Percentiles rank a stretch among this genome's conserved stretches.
Conservation (phyloP, 2,329 filamentous ascomycete genomes). For the Torrubiella hemipterigena region DNA sequence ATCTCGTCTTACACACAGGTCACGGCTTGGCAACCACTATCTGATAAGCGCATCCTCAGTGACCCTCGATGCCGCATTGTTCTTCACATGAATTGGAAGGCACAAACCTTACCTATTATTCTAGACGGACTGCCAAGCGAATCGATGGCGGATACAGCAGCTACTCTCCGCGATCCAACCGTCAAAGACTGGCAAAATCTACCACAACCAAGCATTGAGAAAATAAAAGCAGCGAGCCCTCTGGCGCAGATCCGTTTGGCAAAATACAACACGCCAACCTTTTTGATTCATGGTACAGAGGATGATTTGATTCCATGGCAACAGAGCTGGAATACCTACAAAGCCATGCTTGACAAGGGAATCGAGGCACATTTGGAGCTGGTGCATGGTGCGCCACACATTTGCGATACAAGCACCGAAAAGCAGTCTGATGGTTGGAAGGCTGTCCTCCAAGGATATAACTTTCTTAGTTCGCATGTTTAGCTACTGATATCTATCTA, state of each 20-base stretch:
- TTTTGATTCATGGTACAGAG: slow-evolving; percentile 5
- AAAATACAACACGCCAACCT: slow-evolving; percentile 5
- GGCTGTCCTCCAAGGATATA: too few relatives aligned
- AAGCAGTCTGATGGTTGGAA: too few relatives aligned
- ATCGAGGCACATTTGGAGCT: too few relatives aligned
- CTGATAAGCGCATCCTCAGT: slow-evolving; percentile 1
- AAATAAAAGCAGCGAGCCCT: slow-evolving; percentile 6
- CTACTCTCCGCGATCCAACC: too few relatives aligned
- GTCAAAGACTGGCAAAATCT: slow-evolving; percentile 5
- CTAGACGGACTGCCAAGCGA: slow-evolving; percentile 14
- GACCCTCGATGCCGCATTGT: slow-evolving; percentile 24
- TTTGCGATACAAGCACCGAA: too few relatives aligned
- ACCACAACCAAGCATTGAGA: slow-evolving; percentile 3
- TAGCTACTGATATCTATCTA: too few relatives aligned
- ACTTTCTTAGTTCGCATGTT: too few relatives aligned
- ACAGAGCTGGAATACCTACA: slow-evolving; percentile 1
- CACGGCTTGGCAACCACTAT: slow-evolving; percentile 3
- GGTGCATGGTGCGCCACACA: too few relatives aligned
- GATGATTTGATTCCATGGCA: slow-evolving; percentile 7
- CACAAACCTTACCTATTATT: slow-evolving; percentile 21
- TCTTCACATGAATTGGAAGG: slow-evolving; percentile 30
- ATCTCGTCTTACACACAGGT: slow-evolving; percentile 2
- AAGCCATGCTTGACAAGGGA: too few relatives aligned
- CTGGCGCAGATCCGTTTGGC: slow-evolving; percentile 6
- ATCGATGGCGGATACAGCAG: too few relatives aligned